These are phyloP conservation scores for Paracoccidioides lutzii DNA, from an alignment of 2,329 filamentous ascomycete species.

Conservation along the genomic window DNA sequence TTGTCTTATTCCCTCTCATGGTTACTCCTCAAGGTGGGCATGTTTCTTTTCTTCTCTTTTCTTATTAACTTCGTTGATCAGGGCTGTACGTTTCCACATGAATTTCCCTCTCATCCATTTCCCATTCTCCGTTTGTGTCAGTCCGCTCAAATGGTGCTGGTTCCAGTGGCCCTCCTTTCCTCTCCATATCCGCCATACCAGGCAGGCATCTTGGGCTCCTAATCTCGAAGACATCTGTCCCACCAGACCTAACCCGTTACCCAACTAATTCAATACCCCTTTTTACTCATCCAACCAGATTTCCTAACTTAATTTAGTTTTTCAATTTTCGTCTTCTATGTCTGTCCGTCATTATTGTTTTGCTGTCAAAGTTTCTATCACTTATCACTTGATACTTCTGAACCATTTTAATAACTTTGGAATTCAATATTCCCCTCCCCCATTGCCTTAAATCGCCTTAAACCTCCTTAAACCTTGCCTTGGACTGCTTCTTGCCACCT, in stretches of 20 bases:
- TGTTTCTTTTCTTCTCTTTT: neutral
- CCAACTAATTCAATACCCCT: neutral
- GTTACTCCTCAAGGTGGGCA: neutral
- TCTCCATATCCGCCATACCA: neutral
- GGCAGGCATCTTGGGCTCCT: too few relatives aligned
- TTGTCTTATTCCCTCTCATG: neutral
- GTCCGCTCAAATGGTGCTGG: neutral
- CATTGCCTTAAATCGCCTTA: neutral
- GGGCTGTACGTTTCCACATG: neutral
- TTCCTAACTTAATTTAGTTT: neutral
- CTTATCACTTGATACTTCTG: neutral
- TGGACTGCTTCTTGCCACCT: too few relatives aligned
- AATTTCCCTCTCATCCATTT: neutral
- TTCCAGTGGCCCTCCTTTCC: too few relatives aligned
- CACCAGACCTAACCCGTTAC: neutral
- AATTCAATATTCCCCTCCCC: neutral
- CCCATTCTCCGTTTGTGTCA: neutral
- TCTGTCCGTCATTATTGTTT: neutral
- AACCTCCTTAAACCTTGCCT: too few relatives aligned
- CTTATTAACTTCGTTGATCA: neutral
- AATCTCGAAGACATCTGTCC: too few relatives aligned
- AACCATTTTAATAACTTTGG: neutral
- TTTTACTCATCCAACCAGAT: too few relatives aligned
- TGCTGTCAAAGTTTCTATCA: neutral
- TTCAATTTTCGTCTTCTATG: neutral